Evolutionary conservation across 352 stramenopile genomes (phyloP).

Genomic region (Globisporangium okanoganense): DNA sequence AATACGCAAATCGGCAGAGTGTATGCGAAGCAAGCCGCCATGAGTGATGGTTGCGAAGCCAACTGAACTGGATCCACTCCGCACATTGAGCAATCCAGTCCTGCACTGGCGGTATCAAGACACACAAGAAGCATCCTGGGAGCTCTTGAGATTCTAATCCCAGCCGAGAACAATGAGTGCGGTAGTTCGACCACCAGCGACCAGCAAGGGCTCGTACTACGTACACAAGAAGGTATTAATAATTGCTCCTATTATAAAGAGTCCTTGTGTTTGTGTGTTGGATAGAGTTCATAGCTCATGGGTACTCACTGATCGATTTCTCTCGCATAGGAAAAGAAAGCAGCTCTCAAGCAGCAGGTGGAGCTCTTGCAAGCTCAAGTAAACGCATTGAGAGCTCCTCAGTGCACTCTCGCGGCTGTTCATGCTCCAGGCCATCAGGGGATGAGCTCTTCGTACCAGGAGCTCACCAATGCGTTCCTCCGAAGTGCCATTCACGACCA

Average conservation of each 20-base stretch:
- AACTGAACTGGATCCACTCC: too few relatives aligned
- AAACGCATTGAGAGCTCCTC: background rate
- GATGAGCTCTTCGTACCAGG: background rate
- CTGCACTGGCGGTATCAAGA: background rate
- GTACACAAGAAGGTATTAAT: background rate
- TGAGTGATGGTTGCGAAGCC: too few relatives aligned
- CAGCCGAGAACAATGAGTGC: background rate
- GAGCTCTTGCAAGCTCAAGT: background rate
- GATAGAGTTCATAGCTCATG: background rate
- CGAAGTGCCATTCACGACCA: background rate
- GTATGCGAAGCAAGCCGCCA: too few relatives aligned
- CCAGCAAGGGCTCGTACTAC: background rate
- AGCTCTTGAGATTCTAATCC: too few relatives aligned
- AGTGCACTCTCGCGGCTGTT: background rate
- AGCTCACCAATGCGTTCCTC: background rate
- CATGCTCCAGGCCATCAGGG: background rate
- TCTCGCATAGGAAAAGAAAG: background rate
- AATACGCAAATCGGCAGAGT: too few relatives aligned
- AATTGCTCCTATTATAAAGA: background rate
- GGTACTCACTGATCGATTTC: background rate
- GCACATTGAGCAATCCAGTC: too few relatives aligned
- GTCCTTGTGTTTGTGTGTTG: background rate
- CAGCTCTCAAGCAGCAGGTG: background rate
- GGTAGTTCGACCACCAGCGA: background rate
- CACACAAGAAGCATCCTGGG: too few relatives aligned